Percentiles rank a stretch among this genome's conserved stretches.
Conservation (phyloP, 306 rosid genomes). For the Dalbergia oliveri region DNA sequence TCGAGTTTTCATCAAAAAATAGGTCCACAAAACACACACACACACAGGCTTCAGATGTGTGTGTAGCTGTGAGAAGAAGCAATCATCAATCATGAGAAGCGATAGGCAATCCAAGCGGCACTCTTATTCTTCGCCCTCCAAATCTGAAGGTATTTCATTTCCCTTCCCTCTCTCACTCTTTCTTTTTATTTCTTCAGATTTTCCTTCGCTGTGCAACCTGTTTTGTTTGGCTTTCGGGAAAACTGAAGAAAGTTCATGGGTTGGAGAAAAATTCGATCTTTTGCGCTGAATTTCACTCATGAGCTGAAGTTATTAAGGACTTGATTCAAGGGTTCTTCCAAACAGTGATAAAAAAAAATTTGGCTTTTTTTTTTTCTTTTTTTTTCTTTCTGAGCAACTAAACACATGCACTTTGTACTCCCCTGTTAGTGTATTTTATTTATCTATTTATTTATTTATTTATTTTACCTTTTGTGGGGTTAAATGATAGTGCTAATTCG, state of each 20-base stretch:
- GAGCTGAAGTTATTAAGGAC: not conserved
- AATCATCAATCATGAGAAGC: constrained; percentile 74
- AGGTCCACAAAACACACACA: not conserved
- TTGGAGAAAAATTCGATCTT: not conserved
- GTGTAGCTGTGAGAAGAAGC: constrained; percentile 5
- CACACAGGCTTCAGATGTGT: not conserved
- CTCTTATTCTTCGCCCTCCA: constrained; percentile 58
- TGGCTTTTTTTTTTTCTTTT: too few species aligned
- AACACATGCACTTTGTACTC: not conserved
- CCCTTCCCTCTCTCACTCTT: too few species aligned
- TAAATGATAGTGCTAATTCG: constrained; percentile 29
- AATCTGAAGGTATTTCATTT: constrained; percentile 66
- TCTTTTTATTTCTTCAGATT: not conserved
- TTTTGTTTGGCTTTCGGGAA: constrained; percentile 8
- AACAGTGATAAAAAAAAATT: not conserved
- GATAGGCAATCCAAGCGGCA: constrained; percentile 71
- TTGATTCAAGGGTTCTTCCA: constrained; percentile 9
- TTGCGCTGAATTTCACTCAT: constrained; percentile 11
- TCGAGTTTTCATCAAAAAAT: too few species aligned
- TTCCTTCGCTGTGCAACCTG: not conserved
- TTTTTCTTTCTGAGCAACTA: not conserved
- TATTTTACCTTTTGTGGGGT: not conserved
- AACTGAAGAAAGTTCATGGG: not conserved
- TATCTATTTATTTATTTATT: not conserved
- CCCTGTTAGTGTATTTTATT: not conserved